These are phyloP conservation scores for Barnettozyma californica DNA, from an alignment of 805 yeast species.

Conservation along the genomic window DNA sequence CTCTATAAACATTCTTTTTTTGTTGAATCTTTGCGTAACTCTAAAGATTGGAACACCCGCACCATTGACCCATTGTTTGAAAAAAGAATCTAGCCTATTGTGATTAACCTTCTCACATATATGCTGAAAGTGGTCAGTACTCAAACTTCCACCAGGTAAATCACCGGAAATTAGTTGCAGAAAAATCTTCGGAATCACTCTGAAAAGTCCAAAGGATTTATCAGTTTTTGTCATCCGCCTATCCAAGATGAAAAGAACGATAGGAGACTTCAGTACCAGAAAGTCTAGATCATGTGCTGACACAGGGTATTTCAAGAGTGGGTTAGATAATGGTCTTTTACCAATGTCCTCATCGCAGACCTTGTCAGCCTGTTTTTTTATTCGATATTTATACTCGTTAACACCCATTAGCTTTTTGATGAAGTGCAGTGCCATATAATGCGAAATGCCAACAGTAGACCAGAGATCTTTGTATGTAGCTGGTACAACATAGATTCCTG, in stretches of 20 bases:
- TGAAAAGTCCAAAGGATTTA: conserved; percentile 82
- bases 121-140: conserved; percentile 81
- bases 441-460: conserved; percentile 83
- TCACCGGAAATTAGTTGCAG: conserved; percentile 96
- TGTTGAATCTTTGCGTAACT: conserved; percentile 88
- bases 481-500: conserved; percentile 88
- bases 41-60: conserved; percentile 85
- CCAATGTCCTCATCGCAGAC: conserved; percentile 74
- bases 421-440: conserved; percentile 75
- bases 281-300: conserved; percentile 58
- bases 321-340: conserved; percentile 75
- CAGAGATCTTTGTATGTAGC: conserved; percentile 74
- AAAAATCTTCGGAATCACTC: conserved; percentile 88
- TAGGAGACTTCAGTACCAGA: conserved; percentile 74
- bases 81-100: conserved; percentile 73
- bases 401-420: conserved; percentile 68
- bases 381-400: conserved; percentile 71
- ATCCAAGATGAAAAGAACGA: conserved; percentile 79
- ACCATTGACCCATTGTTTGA: conserved; percentile 90
- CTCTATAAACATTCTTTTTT: conserved; percentile 88
- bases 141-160: conserved; percentile 65
- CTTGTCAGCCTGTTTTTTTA: conserved; percentile 58
- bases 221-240: conserved; percentile 95
- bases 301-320: conserved; percentile 61
- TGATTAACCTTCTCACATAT: conserved; percentile 95